A percentile compares a stretch with the other conserved stretches of the same genome.
phyloP scores from a whole-genome alignment of 768 basidiomycete genomes.

The Terana coerulea region DNA sequence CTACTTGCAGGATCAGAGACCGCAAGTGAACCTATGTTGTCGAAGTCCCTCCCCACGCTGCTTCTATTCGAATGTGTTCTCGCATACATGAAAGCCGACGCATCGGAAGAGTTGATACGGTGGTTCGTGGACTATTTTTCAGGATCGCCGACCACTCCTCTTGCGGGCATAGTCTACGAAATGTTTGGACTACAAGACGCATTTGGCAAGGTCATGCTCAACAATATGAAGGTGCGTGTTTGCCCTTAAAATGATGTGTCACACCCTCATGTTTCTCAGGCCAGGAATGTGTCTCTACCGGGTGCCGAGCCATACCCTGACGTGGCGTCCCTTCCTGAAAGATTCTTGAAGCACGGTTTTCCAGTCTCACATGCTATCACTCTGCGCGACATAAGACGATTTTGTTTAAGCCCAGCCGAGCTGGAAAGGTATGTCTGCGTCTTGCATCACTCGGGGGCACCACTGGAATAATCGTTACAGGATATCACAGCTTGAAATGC shows the following conservation, averaged over 20 bases:
- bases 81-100: conserved; percentile 72
- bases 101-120: conserved; percentile 54
- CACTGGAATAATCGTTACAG: conserved; percentile 34
- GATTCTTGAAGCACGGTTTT: conserved; percentile 63
- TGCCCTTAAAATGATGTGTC: background rate
- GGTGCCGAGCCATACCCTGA: conserved; percentile 65
- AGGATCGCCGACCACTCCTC: conserved; percentile 20
- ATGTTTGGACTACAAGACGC: conserved; percentile 87
- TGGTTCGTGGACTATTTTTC: conserved; percentile 70
- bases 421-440: conserved; percentile 46
- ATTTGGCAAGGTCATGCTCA: conserved; percentile 92
- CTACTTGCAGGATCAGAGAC: conserved; percentile 28
- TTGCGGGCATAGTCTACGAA: conserved; percentile 78
- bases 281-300: conserved; percentile 69
- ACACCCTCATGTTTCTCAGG: conserved; percentile 34
- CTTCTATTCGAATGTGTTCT: conserved; percentile 92
- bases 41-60: conserved; percentile 68
- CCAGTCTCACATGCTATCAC: conserved; percentile 51
- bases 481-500: conserved; percentile 74
- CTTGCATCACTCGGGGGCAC: background rate
- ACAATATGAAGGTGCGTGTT: conserved; percentile 69
- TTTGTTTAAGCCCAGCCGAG: conserved; percentile 46
- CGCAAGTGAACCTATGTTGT: conserved; percentile 39
- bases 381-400: conserved; percentile 63
- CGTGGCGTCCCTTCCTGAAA: conserved; percentile 47